Evolutionary conservation across 2,329 filamentous ascomycete species (phyloP).

Genomic region (Scedosporium dehoogii): DNA sequence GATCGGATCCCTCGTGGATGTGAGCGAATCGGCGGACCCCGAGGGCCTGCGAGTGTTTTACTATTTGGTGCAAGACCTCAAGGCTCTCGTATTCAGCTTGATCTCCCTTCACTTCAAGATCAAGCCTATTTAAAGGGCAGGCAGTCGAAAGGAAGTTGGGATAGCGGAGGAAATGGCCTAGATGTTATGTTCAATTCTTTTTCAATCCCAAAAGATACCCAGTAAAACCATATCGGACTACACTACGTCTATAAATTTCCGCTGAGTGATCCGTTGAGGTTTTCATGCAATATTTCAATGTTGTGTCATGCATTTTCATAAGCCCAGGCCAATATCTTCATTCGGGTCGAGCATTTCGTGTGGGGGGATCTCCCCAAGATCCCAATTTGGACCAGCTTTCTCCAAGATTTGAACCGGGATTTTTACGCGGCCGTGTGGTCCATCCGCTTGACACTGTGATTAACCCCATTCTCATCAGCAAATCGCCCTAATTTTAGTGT

Average conservation of each 20-base stretch:
- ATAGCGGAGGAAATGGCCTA: not conserved
- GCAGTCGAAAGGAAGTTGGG: not conserved
- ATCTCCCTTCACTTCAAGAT: slow-evolving; percentile 98
- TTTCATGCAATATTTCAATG: no score
- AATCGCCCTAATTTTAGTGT: not conserved
- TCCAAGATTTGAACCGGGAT: no score
- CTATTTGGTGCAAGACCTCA: slow-evolving; percentile 94
- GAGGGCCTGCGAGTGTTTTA: slow-evolving; percentile 97
- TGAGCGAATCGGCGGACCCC: slow-evolving; percentile 90
- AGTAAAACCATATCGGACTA: not conserved
- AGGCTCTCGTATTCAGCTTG: slow-evolving; percentile 90
- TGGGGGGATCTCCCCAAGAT: no score
- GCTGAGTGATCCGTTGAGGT: no score
- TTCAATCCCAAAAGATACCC: slow-evolving; percentile 5
- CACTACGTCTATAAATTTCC: not conserved
- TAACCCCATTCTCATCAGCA: no score
- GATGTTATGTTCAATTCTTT: not conserved
- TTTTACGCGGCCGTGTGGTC: no score
- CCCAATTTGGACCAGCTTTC: no score
- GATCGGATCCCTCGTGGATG: slow-evolving; percentile 92
- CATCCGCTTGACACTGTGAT: no score
- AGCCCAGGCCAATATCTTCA: no score
- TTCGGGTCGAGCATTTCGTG: no score
- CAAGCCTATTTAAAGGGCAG: slow-evolving; percentile 57
- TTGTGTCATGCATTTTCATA: no score